Percentiles rank a stretch among this genome's conserved stretches.
These are phyloP conservation scores for Starmerella apicola DNA, from an alignment of 805 yeast genomes.

Conservation along the genomic window DNA sequence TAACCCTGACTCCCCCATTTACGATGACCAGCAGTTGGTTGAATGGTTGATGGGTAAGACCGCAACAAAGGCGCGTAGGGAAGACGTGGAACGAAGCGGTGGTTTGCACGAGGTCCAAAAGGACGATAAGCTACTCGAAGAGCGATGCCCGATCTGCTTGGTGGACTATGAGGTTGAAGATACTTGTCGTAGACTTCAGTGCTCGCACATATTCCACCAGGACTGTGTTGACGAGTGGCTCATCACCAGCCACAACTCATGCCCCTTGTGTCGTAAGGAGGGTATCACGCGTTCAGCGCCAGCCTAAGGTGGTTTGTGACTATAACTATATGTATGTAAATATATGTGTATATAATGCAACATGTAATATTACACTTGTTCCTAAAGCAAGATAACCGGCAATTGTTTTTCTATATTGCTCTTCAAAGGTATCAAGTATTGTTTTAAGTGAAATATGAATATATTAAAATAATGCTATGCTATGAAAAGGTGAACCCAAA, in stretches of 20 bases:
- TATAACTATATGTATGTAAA: conserved; percentile 5
- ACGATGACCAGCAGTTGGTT: conserved; percentile 38
- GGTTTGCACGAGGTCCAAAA: conserved; percentile 26
- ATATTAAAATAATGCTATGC: too few species aligned
- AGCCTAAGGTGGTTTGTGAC: too few species aligned
- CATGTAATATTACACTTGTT: too few species aligned
- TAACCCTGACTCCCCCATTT: conserved; percentile 41
- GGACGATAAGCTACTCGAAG: conserved; percentile 14
- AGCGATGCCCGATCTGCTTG: conserved; percentile 36
- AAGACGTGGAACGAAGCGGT: conserved; percentile 33
- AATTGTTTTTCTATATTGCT: too few species aligned
- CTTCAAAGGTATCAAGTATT: too few species aligned
- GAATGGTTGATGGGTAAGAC: conserved; percentile 37
- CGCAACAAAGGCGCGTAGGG: conserved; percentile 34
- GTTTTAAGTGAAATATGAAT: too few species aligned
- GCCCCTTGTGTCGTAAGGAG: conserved; percentile 42
- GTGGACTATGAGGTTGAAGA: conserved; percentile 38
- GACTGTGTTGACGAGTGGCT: conserved; percentile 51
- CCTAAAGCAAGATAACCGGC: too few species aligned
- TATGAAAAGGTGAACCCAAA: conserved; percentile 20
- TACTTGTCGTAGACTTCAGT: conserved; percentile 34
- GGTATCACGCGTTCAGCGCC: too few species aligned
- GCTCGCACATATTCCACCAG: conserved; percentile 43
- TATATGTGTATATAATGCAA: too few species aligned
- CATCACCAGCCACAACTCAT: conserved; percentile 39